These are phyloP conservation scores for Apium graveolens DNA, from an alignment of 129 eudicot species.

Conservation along the genomic window DNA sequence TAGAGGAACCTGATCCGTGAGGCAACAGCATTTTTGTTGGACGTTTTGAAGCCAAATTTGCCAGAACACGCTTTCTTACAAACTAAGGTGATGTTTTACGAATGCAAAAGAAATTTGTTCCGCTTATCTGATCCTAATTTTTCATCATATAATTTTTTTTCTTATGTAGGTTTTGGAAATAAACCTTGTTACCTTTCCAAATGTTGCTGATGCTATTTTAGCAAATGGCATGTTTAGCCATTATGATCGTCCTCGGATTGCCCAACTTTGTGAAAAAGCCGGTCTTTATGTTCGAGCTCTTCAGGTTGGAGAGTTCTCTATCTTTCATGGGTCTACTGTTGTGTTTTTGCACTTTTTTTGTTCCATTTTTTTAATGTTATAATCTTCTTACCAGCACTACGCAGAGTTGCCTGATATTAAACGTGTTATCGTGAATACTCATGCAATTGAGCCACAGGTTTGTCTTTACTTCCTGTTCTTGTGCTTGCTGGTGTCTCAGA, in stretches of 20 bases:
- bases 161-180: conserved; percentile 75
- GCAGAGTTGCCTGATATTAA: conserved; percentile 85
- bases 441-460: conserved; percentile 99
- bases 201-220: conserved; percentile 96
- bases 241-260: conserved; percentile 89
- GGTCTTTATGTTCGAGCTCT: conserved; percentile 91
- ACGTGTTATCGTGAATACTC: conserved; percentile 95
- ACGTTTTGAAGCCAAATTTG: conserved; percentile 85
- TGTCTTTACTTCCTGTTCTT: conserved; percentile 2
- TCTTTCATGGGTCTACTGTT: background rate
- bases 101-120: background rate
- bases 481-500: background rate
- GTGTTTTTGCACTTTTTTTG: background rate
- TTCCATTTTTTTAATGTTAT: conserved; percentile 4
- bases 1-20: conserved; percentile 98
- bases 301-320: conserved; percentile 43
- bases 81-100: conserved; percentile 50
- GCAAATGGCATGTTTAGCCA: conserved; percentile 96
- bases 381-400: conserved; percentile 58
- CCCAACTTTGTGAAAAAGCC: conserved; percentile 96
- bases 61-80: conserved; percentile 90
- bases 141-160: conserved; percentile 4
- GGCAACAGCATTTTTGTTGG: conserved; percentile 94
- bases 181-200: conserved; percentile 88
- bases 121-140: background rate